A percentile compares a stretch with the other conserved stretches of the same genome.
Conservation (phyloP, 768 basidiomycete species). For the Neoboletus brunneissimus region DNA sequence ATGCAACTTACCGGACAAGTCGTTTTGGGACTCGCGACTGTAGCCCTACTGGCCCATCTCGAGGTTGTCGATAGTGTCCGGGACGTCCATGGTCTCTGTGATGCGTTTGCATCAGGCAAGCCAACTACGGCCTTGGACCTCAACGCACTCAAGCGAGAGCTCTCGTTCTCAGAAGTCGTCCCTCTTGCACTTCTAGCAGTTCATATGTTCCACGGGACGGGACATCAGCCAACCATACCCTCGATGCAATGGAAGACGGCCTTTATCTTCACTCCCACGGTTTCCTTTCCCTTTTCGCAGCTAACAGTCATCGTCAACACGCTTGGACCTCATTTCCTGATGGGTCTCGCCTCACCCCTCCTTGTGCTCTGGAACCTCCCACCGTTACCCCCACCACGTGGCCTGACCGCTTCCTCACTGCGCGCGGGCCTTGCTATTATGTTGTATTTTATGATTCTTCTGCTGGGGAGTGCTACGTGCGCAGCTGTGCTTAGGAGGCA, state of each 20-base stretch:
- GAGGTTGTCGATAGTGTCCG: slow-evolving; percentile 81
- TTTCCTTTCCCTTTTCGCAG: slow-evolving; percentile 72
- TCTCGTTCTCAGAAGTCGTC: slow-evolving; percentile 65
- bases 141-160: slow-evolving; percentile 29
- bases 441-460: slow-evolving; percentile 62
- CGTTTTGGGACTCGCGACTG: slow-evolving; percentile 56
- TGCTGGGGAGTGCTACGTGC: slow-evolving; percentile 67
- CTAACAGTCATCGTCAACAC: slow-evolving; percentile 76
- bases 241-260: slow-evolving; percentile 96
- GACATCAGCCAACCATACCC: slow-evolving; percentile 86
- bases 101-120: slow-evolving; percentile 47
- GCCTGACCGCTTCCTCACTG: slow-evolving; percentile 38
- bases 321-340: slow-evolving; percentile 66
- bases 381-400: slow-evolving; percentile 42
- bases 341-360: slow-evolving; percentile 66
- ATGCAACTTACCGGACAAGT: slow-evolving; percentile 84
- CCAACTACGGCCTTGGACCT: slow-evolving; percentile 44
- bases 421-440: slow-evolving; percentile 63
- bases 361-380: slow-evolving; percentile 82
- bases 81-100: slow-evolving; percentile 58
- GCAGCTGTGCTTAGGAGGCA: slow-evolving; percentile 79
- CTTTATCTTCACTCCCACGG: slow-evolving; percentile 71
- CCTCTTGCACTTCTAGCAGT: slow-evolving; percentile 75
- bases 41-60: slow-evolving; percentile 71
- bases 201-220: slow-evolving; percentile 81